phyloP scores from a whole-genome alignment of 176 grass and related monocot genomes.

The Avena sativa region DNA sequence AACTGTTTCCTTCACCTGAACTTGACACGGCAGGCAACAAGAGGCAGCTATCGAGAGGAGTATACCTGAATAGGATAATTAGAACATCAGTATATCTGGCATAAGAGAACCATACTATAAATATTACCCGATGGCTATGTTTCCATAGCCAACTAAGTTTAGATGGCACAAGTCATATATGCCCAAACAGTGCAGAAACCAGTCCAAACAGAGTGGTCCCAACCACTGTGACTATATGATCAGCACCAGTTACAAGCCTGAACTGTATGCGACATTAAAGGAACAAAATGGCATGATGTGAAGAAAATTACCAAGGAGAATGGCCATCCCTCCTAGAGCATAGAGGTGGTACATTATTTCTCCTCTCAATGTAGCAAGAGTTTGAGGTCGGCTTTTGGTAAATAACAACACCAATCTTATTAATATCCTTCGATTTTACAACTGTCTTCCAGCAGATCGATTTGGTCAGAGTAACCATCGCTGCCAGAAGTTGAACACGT shows the following conservation, averaged over 20 bases:
- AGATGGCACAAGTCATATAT: slow-evolving; percentile 30
- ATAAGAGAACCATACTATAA: slow-evolving; percentile 30
- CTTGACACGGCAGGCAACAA: slow-evolving; percentile 45
- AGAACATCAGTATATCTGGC: slow-evolving; percentile 32
- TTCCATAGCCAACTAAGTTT: slow-evolving; percentile 3
- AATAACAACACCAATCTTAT: slow-evolving; percentile 88
- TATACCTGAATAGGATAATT: slow-evolving; percentile 63
- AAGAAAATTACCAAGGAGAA: slow-evolving; percentile 68
- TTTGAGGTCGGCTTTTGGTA: slow-evolving; percentile 88
- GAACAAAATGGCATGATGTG: slow-evolving; percentile 15
- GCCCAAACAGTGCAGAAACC: slow-evolving; percentile 2
- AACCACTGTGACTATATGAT: slow-evolving; percentile 21
- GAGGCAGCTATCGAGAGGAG: slow-evolving; percentile 77
- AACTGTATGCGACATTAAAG: slow-evolving; percentile 17
- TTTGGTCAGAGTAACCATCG: slow-evolving; percentile 81
- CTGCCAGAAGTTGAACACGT: slow-evolving; percentile 48
- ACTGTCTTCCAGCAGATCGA: slow-evolving; percentile 89
- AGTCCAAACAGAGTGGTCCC: slow-evolving; percentile 18
- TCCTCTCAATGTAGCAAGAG: slow-evolving; percentile 72
- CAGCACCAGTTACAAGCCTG: neutral
- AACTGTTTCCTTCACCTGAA: slow-evolving; percentile 52
- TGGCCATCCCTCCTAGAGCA: slow-evolving; percentile 52
- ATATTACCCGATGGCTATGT: neutral
- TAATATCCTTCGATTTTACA: slow-evolving; percentile 60
- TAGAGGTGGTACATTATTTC: slow-evolving; percentile 53